phyloP scores from a whole-genome alignment of 352 stramenopile genomes.

The Phytophthora sp. region DNA sequence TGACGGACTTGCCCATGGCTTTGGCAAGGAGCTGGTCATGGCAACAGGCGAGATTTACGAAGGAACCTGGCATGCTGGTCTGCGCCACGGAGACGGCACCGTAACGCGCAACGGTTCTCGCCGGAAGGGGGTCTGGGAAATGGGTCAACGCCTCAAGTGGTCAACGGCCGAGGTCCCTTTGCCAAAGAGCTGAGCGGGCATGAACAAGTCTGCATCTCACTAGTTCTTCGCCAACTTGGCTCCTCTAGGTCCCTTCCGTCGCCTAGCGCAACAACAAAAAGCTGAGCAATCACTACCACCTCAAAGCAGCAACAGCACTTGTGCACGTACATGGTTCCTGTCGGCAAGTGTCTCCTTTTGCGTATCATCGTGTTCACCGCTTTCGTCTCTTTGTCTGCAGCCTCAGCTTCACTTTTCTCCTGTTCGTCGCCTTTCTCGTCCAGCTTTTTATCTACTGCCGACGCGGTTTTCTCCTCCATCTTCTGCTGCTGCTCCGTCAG shows the following conservation, averaged over 20 bases:
- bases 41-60: constrained; percentile 60
- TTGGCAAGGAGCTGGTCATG: constrained; percentile 57
- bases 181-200: constrained; percentile 28
- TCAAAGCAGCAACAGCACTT: background rate
- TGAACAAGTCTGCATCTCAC: background rate
- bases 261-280: constrained; percentile 28
- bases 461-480: constrained; percentile 9
- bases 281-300: background rate
- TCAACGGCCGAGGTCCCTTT: constrained; percentile 60
- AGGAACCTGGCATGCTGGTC: constrained; percentile 58
- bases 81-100: constrained; percentile 62
- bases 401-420: background rate
- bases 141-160: constrained; percentile 66
- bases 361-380: constrained; percentile 25
- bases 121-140: constrained; percentile 65
- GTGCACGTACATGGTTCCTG: constrained; percentile 55
- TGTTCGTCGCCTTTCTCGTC: background rate
- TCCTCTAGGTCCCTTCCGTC: constrained; percentile 52
- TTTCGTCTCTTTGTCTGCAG: background rate
- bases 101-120: constrained; percentile 50
- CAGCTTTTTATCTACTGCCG: background rate
- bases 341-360: constrained; percentile 54
- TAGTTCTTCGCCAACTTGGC: constrained; percentile 65
- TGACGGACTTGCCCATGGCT: constrained; percentile 60
- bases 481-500: constrained; percentile 36